Conservation (phyloP, 257 asterid species). For the Plectranthus barbatus region DNA sequence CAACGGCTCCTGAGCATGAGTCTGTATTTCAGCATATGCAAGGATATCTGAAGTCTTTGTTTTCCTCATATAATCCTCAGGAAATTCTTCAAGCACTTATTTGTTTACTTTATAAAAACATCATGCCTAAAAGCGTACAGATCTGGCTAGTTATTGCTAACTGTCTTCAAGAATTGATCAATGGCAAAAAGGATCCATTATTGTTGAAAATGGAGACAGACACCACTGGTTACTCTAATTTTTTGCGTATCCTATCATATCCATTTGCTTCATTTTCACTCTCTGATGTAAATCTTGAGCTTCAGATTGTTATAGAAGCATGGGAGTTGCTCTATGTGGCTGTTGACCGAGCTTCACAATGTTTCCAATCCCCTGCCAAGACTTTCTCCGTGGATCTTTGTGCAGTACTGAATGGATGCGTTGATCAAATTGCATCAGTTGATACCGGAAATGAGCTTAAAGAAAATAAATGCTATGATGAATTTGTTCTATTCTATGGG, state of each 20-base stretch:
- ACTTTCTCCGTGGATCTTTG: conserved; percentile 44
- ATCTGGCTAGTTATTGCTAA: conserved; percentile 51
- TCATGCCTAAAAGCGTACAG: conserved; percentile 20
- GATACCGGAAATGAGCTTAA: conserved; percentile 23
- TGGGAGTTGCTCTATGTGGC: conserved; percentile 51
- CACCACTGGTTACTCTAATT: conserved; percentile 25
- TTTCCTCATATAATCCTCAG: conserved; percentile 36
- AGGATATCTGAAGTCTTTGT: conserved; percentile 32
- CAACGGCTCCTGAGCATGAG: conserved; percentile 28
- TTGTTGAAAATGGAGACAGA: conserved; percentile 27
- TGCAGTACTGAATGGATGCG: conserved; percentile 29
- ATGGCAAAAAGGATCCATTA: conserved; percentile 18
- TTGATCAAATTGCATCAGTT: conserved; percentile 25
- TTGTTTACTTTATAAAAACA: conserved; percentile 34
- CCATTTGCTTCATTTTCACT: conserved; percentile 46
- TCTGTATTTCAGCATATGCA: conserved; percentile 26
- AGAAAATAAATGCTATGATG: conserved; percentile 20
- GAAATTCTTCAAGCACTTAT: conserved; percentile 44
- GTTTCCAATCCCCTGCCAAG: conserved; percentile 22
- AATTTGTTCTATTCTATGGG: conserved; percentile 37
- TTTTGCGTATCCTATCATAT: conserved; percentile 42
- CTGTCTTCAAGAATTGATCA: conserved; percentile 39
- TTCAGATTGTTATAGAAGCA: conserved; percentile 29
- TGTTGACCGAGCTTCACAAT: conserved; percentile 25
- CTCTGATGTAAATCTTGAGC: conserved; percentile 24